Conservation (phyloP, 345 rosid species). For the Fremontodendron californicum region DNA sequence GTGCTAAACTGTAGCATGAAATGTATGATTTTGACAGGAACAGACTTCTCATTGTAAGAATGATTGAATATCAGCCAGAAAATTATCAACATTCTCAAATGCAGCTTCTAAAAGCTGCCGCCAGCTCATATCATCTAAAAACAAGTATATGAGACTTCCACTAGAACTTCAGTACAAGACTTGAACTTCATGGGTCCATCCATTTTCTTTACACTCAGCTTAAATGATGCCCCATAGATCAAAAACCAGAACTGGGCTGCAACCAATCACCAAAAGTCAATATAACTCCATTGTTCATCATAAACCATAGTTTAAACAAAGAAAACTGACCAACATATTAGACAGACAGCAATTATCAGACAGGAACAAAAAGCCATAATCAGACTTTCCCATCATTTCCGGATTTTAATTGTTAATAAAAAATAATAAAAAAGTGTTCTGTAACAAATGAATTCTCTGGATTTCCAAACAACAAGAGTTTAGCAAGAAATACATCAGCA, state of each 20-base stretch:
- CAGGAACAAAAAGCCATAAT: background rate
- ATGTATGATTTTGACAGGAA: slow-evolving; percentile 40
- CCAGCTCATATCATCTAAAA: slow-evolving; percentile 47
- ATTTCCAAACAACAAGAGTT: background rate
- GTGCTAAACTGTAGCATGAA: slow-evolving; percentile 65
- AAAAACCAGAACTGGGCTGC: slow-evolving; percentile 28
- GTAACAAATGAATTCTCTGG: background rate
- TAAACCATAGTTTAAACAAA: background rate
- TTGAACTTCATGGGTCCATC: slow-evolving; percentile 7
- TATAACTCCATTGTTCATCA: background rate
- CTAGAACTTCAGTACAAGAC: slow-evolving; percentile 7
- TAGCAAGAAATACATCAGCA: background rate
- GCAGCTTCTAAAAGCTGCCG: slow-evolving; percentile 86
- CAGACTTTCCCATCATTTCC: background rate
- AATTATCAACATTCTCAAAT: slow-evolving; percentile 63
- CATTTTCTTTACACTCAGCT: slow-evolving; percentile 18
- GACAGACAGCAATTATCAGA: background rate
- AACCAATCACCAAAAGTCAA: slow-evolving; percentile 14
- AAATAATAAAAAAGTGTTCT: background rate
- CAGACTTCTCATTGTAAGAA: slow-evolving; percentile 49
- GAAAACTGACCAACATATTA: background rate
- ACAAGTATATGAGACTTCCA: slow-evolving; percentile 21
- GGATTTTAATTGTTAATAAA: background rate
- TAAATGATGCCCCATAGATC: slow-evolving; percentile 15
- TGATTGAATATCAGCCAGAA: slow-evolving; percentile 42